Percentiles rank a stretch among this genome's conserved stretches.
Evolutionary conservation across 2,329 filamentous ascomycete species (phyloP).

Genomic region (Exophiala dermatitidis): DNA sequence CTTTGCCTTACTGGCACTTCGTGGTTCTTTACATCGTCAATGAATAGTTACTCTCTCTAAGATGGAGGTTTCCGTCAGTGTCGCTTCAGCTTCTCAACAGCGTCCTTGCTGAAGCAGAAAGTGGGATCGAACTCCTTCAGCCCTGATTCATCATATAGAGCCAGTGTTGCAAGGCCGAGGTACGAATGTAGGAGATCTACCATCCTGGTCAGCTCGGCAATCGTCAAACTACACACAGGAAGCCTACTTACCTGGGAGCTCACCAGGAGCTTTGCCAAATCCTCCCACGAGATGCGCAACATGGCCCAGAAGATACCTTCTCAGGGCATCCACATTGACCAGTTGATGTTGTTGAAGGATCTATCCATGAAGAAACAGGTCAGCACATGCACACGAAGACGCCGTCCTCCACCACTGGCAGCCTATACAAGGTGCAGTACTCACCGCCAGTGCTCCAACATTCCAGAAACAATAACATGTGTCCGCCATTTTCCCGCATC

Average conservation of each 20-base stretch:
- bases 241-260: slow-evolving; percentile 23
- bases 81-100: slow-evolving; percentile 35
- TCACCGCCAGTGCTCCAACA: slow-evolving; percentile 53
- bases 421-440: slow-evolving; percentile 3
- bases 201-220: slow-evolving; percentile 24
- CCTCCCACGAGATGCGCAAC: slow-evolving; percentile 82
- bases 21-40: too few relatives aligned
- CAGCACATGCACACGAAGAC: slow-evolving; percentile 13
- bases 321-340: slow-evolving; percentile 53
- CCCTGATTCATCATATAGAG: slow-evolving; percentile 61
- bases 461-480: slow-evolving; percentile 98
- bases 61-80: background rate
- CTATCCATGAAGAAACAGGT: slow-evolving; percentile 30
- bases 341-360: slow-evolving; percentile 54
- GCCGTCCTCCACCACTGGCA: too few relatives aligned
- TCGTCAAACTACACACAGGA: background rate
- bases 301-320: slow-evolving; percentile 74
- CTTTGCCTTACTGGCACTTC: too few relatives aligned
- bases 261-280: slow-evolving; percentile 71
- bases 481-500: slow-evolving; percentile 84
- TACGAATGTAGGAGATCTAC: slow-evolving; percentile 78
- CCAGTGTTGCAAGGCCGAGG: slow-evolving; percentile 73
- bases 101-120: slow-evolving; percentile 61
- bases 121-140: slow-evolving; percentile 66
- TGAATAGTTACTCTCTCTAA: too few relatives aligned